Conservation (phyloP, 164 flowering plant genomes). For the Warburgia ugandensis region DNA sequence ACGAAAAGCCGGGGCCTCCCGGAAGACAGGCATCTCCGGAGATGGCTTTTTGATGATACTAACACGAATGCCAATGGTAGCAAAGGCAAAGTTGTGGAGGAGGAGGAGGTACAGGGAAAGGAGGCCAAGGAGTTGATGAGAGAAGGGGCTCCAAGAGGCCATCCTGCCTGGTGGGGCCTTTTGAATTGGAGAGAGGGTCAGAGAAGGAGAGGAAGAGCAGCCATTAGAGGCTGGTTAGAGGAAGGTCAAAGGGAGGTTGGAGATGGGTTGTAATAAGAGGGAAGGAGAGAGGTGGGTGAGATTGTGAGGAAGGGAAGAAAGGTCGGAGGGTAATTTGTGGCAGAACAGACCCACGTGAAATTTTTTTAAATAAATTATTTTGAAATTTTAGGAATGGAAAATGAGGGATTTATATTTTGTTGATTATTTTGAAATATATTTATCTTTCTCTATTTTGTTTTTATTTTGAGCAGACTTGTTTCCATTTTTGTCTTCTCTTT, state of each 20-base stretch:
- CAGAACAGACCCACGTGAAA: no score
- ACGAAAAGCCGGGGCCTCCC: constrained; percentile 64
- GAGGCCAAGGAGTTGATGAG: constrained; percentile 36
- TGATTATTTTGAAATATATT: no score
- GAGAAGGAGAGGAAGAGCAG: constrained; percentile 8
- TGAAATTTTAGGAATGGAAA: no score
- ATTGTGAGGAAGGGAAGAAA: constrained; percentile 37
- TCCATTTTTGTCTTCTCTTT: no score
- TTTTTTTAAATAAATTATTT: no score
- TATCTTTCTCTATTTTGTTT: no score
- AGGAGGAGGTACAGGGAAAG: constrained; percentile 35
- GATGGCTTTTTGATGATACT: constrained; percentile 13
- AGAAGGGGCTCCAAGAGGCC: constrained; percentile 36
- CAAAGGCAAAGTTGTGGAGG: constrained; percentile 20
- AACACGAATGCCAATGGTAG: constrained; percentile 23
- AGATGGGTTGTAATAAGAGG: constrained; percentile 45
- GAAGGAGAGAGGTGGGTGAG: constrained; percentile 20
- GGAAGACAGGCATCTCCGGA: constrained; percentile 31
- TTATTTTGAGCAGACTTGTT: no score
- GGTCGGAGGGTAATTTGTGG: no score
- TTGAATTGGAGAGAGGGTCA: neutral
- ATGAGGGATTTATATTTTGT: no score
- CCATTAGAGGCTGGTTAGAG: constrained; percentile 17
- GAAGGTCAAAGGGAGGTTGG: constrained; percentile 6
- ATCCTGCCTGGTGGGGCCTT: constrained; percentile 30